Evolutionary conservation across 108 stramenopile species (phyloP), one percentile per base, ranked within the genome.

Genomic region (Nitzschia sp.): DNA sequence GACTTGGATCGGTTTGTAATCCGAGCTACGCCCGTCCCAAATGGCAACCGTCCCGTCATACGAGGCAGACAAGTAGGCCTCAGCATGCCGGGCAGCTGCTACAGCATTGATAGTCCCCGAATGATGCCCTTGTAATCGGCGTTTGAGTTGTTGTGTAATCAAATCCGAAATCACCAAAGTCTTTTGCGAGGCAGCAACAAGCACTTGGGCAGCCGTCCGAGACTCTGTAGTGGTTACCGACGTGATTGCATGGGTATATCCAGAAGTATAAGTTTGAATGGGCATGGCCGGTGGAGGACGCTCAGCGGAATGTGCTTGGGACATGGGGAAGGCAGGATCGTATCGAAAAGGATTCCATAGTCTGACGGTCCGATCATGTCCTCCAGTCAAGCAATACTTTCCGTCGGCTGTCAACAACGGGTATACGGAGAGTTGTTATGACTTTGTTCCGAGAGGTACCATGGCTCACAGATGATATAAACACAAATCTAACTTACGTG

Each of bases 321-420:
- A 52, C 9, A 50, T 45, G n/a, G 58, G 53, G 48, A 60, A 80
- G 15, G 81, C 86, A 2, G 87, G 88, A 54, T 93, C 92, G 2
- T 83, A 66, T 9, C 89, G 79, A 62, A 79, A 76, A n/a, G 90
- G 93, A 76, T 94, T 94, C 90, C 90, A 94, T 2, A 94, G 63
- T 8, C 84, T 80, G 1, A 91, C 90, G 15, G 86, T 81, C 26
- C 89, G 75, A 68, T 93, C 92, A 46, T 78, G 84, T 9, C 82
- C 93, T 28, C 83, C 93, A 17, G 93, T 94, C 45, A 91, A 58
- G 46, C 85, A 87, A 64, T 91, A 90, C 64, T 85, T 86, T 17
- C 87, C 90, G 73, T 91, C 85, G 36, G 67, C 81, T 77, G 58
- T 71, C n/a, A n/a, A n/a, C n/a, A n/a, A n/a, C n/a, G n/a, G n/a